Conservation (phyloP, 371 early-diverging fungal genomes). For the Zychaea mexicana region DNA sequence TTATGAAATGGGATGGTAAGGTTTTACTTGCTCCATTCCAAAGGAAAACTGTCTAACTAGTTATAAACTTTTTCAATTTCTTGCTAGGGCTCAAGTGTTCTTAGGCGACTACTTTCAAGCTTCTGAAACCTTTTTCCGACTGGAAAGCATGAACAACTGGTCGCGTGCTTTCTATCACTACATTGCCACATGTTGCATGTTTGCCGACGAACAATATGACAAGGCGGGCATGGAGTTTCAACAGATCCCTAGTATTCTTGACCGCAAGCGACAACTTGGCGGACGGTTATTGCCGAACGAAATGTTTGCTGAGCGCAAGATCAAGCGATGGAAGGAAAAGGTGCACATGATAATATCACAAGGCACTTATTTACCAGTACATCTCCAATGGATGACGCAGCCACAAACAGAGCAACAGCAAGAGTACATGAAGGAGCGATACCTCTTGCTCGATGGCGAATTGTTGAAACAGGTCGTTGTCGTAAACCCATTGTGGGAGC, state of each 20-base stretch:
- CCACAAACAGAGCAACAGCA: conserved; percentile 10
- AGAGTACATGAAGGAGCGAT: conserved; percentile 17
- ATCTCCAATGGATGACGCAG: conserved; percentile 11
- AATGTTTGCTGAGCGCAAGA: conserved; percentile 45
- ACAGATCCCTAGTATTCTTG: conserved; percentile 39
- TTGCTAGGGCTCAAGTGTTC: conserved; percentile 49
- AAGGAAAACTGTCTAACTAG: not conserved
- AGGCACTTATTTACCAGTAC: conserved; percentile 4
- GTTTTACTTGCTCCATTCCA: not conserved
- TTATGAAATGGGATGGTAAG: conserved; percentile 53
- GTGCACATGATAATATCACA: conserved; percentile 14
- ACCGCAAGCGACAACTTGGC: conserved; percentile 35
- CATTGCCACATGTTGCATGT: conserved; percentile 57
- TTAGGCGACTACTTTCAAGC: conserved; percentile 56
- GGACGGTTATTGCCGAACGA: conserved; percentile 46
- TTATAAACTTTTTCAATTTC: not conserved
- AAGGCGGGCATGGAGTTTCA: conserved; percentile 48
- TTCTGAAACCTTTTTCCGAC: conserved; percentile 47
- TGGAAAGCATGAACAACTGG: conserved; percentile 56
- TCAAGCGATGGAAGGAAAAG: conserved; percentile 36
- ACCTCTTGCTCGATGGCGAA: conserved; percentile 26
- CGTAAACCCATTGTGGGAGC: conserved; percentile 50
- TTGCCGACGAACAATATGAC: conserved; percentile 52
- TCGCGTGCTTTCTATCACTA: conserved; percentile 55
- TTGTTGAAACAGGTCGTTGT: conserved; percentile 29